Percentiles rank a stretch among this genome's conserved stretches.
Conservation (phyloP, 2,329 filamentous ascomycete species). For the Phyllosticta capitalensis region DNA sequence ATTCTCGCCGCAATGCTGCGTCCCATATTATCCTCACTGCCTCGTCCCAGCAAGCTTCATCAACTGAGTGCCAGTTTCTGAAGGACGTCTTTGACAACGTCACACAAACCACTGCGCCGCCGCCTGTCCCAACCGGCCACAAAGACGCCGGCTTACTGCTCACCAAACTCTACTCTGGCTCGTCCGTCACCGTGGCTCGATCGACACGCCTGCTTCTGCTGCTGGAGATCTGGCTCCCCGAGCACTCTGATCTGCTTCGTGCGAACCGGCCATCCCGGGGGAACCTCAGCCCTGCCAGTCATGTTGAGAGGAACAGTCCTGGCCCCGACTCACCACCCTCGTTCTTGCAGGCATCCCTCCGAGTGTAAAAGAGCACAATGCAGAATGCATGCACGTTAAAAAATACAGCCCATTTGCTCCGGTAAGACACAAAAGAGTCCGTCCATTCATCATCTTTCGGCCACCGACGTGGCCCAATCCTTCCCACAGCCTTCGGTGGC, state of each 20-base stretch:
- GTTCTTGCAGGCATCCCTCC: neutral
- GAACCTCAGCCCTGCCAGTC: neutral
- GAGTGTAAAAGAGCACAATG: neutral
- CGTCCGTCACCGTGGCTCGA: neutral
- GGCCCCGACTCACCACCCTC: neutral
- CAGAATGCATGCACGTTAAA: neutral
- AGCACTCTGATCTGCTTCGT: neutral
- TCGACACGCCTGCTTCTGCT: neutral
- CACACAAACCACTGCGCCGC: neutral
- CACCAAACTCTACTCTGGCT: neutral
- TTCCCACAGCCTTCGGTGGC: neutral
- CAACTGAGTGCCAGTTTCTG: neutral
- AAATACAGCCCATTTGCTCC: neutral
- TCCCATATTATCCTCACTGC: neutral
- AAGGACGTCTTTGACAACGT: no score
- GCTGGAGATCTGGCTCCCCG: neutral
- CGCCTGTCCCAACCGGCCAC: neutral
- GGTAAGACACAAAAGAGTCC: neutral
- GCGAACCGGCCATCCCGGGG: neutral
- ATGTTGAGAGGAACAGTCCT: neutral
- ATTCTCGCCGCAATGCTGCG: neutral
- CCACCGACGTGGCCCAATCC: neutral
- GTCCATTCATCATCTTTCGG: neutral
- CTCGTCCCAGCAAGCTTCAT: neutral
- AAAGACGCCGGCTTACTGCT: neutral